Evolutionary conservation across 441 rosid species (phyloP), one percentile per base, ranked within the genome.

Genomic region (Iberis amara): DNA sequence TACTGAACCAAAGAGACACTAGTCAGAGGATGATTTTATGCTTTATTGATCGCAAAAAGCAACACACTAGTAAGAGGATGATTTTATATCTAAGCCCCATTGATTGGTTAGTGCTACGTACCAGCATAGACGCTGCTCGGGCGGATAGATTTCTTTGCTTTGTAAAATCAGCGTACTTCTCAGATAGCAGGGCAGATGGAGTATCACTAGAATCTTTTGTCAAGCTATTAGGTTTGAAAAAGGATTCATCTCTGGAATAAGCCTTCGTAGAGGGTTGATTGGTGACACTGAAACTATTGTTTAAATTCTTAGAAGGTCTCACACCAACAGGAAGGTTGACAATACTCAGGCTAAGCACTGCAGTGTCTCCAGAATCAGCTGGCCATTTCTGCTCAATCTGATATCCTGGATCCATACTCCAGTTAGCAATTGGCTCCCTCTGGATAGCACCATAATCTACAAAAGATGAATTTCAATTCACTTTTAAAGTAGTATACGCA

Each of bases 91-190:
- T 15, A 3, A 10, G 26, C 31, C 30, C 41, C 32, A 35, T 15
- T 43, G 32, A 30, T 40, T n/a, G 8, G 45, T 21, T 12, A 21
- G 27, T 44, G 74, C 45, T 54, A 30, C 69, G 72, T 85, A 91
- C 98, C 87, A 91, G 76, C 98, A 91, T 87, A 41, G 94, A 91
- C 36, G 98, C 94, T 42, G 95, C 94, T 60, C 96, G 96, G 55
- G 68, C 74, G 40, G 96, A 80, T 66, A 91, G 76, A 64, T 80
- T 64, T 65, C 91, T 90, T 61, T 83, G 86, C 76, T 83, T 82
- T 39, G 70, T 69, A 57, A 59, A 62, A 60, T 77, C 91, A 59
- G 73, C 71, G 62, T 64, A 73, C 73, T 73, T 83, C 49, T 81
- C 76, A 69, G 76, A 76, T 46, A 85, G 61, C 27, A 70, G 52